Percentiles rank a stretch among this genome's conserved stretches.
Conservation (phyloP, 192 early-diverging fungal genomes). For the Chytriomyces hyalinus region DNA sequence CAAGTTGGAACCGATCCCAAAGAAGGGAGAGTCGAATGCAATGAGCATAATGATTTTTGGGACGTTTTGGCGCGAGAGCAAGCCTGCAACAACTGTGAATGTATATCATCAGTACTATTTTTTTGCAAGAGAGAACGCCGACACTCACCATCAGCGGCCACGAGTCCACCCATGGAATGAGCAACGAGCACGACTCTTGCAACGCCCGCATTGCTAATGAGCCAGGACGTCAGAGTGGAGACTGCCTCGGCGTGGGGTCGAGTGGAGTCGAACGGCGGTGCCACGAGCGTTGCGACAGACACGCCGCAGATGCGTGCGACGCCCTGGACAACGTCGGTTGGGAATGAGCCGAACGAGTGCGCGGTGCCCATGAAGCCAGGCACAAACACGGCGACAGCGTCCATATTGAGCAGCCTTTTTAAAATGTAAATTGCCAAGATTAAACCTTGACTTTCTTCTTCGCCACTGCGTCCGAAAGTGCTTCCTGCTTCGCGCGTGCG, state of each 20-base stretch:
- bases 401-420: no score
- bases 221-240: conserved; percentile 49
- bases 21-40: conserved; percentile 58
- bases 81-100: neutral
- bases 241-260: conserved; percentile 40
- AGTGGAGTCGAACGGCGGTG: conserved; percentile 53
- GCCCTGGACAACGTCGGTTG: conserved; percentile 42
- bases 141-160: conserved; percentile 42
- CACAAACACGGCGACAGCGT: conserved; percentile 45
- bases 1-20: conserved; percentile 51
- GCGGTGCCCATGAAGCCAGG: conserved; percentile 60
- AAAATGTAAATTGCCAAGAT: no score
- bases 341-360: conserved; percentile 52
- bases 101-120: neutral
- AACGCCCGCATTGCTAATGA: conserved; percentile 51
- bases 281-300: conserved; percentile 32
- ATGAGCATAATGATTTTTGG: conserved; percentile 43
- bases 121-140: neutral
- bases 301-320: conserved; percentile 9
- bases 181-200: conserved; percentile 40
- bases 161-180: conserved; percentile 60
- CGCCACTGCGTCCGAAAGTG: no score
- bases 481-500: no score
- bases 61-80: neutral
- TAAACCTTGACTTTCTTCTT: no score